These are phyloP conservation scores for Falciphora oryzae DNA, from an alignment of 2,329 filamentous ascomycete genomes.

Conservation along the genomic window DNA sequence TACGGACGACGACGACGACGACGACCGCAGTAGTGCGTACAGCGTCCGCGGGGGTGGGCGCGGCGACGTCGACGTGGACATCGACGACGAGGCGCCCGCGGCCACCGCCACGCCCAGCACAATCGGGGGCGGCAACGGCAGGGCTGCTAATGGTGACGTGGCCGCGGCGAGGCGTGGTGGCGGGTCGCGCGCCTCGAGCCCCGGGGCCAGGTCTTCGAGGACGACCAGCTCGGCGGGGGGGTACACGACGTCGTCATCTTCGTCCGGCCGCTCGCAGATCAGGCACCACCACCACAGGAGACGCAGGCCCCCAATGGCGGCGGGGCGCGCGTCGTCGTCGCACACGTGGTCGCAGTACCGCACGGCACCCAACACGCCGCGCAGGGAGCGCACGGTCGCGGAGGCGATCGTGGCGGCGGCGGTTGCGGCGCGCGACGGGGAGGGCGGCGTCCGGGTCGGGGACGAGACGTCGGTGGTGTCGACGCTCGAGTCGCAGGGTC, in stretches of 20 bases:
- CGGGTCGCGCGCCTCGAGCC: conserved; percentile 10
- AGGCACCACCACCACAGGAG: conserved; percentile 22
- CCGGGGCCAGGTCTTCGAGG: conserved; percentile 7
- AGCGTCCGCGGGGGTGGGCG: background rate
- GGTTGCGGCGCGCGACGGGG: background rate
- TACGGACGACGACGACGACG: conserved; percentile 25
- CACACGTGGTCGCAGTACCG: conserved; percentile 40
- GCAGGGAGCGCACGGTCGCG: conserved; percentile 24
- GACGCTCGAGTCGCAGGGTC: background rate
- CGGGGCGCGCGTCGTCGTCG: conserved; percentile 35
- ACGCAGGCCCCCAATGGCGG: conserved; percentile 19
- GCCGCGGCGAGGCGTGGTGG: background rate
- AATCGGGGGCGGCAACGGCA: conserved; percentile 13
- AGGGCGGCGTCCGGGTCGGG: conserved; percentile 1
- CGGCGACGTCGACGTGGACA: conserved; percentile 31
- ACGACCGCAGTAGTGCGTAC: conserved; percentile 10
- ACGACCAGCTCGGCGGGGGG: conserved; percentile 6
- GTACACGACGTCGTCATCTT: conserved; percentile 17
- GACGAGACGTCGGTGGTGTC: background rate
- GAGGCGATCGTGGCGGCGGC: conserved; percentile 14
- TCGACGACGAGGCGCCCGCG: conserved; percentile 40
- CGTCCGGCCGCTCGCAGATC: conserved; percentile 14
- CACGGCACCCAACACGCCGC: conserved; percentile 48
- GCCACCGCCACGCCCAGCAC: conserved; percentile 28
- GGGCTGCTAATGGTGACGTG: background rate